These are phyloP conservation scores for Daldinia sp. DNA, from an alignment of 2,329 filamentous ascomycete species.

Conservation along the genomic window DNA sequence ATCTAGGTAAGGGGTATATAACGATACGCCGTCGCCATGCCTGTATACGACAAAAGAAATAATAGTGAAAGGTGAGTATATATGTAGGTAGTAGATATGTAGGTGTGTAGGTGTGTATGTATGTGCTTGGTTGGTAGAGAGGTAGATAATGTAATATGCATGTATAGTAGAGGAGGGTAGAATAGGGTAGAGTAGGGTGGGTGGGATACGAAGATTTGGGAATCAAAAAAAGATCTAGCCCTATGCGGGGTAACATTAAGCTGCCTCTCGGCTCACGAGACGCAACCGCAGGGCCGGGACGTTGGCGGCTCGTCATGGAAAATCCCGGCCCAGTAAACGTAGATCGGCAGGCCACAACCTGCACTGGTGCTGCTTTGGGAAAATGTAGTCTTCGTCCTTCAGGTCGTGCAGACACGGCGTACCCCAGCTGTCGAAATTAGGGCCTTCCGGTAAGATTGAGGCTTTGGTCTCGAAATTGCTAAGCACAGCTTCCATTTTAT, in stretches of 20 bases:
- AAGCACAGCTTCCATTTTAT: conserved; percentile 72
- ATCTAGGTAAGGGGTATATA: conserved; percentile 36
- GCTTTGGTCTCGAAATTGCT: conserved; percentile 59
- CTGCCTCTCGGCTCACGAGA: conserved; percentile 32
- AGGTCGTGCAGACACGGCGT: conserved; percentile 45
- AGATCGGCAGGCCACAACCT: conserved; percentile 39
- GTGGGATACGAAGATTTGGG: neutral
- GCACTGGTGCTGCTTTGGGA: conserved; percentile 41
- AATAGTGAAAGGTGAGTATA: neutral
- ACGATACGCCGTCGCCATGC: conserved; percentile 44
- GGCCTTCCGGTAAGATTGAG: conserved; percentile 31
- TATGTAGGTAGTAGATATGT: conserved; percentile 3
- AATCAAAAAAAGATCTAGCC: conserved; percentile 30
- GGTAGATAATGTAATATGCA: neutral
- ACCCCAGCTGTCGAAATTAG: conserved; percentile 44
- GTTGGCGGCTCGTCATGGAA: conserved; percentile 44
- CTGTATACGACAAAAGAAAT: conserved; percentile 41
- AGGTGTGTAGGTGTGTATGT: neutral
- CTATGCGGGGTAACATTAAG: conserved; percentile 39
- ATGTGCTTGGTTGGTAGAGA: neutral
- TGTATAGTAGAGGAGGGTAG: neutral
- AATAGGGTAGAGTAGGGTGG: neutral
- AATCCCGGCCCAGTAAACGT: conserved; percentile 47
- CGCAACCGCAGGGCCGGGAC: conserved; percentile 22
- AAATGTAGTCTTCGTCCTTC: conserved; percentile 43